These are phyloP conservation scores for Lachnellula willkommii DNA, from an alignment of 2,329 filamentous ascomycete species.

Conservation along the genomic window DNA sequence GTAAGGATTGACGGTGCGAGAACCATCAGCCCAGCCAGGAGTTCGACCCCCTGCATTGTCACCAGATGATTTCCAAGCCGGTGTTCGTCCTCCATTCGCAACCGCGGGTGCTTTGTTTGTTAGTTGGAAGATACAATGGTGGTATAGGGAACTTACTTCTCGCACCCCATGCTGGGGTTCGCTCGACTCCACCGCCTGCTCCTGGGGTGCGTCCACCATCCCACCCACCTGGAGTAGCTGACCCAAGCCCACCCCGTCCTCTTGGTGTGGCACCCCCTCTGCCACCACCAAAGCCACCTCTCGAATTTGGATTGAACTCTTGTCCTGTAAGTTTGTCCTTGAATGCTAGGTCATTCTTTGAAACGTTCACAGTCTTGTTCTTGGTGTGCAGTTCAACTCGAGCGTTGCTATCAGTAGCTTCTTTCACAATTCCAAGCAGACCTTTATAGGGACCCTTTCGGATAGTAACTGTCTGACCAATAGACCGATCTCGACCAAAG, in stretches of 20 bases:
- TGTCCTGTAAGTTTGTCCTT: conserved; percentile 79
- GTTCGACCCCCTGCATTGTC: conserved; percentile 50
- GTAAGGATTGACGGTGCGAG: conserved; percentile 58
- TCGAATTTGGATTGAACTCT: conserved; percentile 64
- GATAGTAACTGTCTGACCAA: conserved; percentile 89
- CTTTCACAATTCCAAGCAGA: conserved; percentile 89
- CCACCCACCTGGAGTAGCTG: conserved; percentile 49
- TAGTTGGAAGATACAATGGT: conserved; percentile 8
- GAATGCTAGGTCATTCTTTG: conserved; percentile 75
- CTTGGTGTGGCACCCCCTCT: conserved; percentile 37
- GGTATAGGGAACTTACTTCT: conserved; percentile 50
- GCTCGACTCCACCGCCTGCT: conserved; percentile 52
- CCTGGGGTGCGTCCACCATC: conserved; percentile 66
- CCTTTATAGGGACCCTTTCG: conserved; percentile 87
- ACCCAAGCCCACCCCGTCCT: conserved; percentile 44
- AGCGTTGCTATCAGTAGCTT: conserved; percentile 79
- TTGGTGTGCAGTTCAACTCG: conserved; percentile 93
- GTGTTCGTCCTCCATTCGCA: conserved; percentile 55
- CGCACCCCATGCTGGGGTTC: conserved; percentile 72
- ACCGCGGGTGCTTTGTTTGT: conserved; percentile 45
- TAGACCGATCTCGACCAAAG: conserved; percentile 73
- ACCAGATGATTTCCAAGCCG: conserved; percentile 54
- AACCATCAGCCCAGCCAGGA: conserved; percentile 66
- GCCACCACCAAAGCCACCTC: conserved; percentile 39
- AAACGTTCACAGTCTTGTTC: conserved; percentile 81